Evolutionary conservation across 768 basidiomycete genomes (phyloP), one percentile per base, ranked within the genome.

Genomic region (Phaffia tasmanica): DNA sequence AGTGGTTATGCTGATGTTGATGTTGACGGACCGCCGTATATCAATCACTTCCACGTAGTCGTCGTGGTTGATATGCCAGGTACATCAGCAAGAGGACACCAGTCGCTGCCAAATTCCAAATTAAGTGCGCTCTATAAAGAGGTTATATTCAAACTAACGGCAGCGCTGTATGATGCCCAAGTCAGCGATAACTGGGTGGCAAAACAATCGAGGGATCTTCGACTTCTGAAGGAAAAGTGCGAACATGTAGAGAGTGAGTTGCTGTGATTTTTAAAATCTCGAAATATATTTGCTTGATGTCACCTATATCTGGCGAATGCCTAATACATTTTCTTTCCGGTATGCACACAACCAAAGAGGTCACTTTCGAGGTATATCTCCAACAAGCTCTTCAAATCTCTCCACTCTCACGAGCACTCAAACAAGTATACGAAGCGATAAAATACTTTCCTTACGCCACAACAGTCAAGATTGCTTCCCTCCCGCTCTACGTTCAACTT

Each of bases 101-200:
- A 61, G 70, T 53, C 61, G 30, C 56, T 65, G 27, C 70, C 70
- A 29, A 65, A 64, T 47, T 60, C 62, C 16, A 65, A 73, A 50
- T 75, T 73, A 51, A 89, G 94, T 73, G 83, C 85, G 56, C 83
- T 95, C 49, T 95, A 95, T 73, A 83, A 89, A 69, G 90, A 92
- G 73, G 82, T 94, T 64, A 86, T 85, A 0, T 93, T 93, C 78
- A 86, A 88, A 2, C 80, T 90, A 70, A 90, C 93, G 1, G 95
- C 94, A 7, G 90, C 93, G 11, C 80, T 97, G 54, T 93, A 86
- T 71, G 88, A 90, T 73, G 86, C 95, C 73, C 94, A 99, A 76
- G 86, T 89, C 4, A 76, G 86, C 61, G 84, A 84, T 42, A 86
- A 87, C 73, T 97, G 87, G 76, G 87, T 99, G 1, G 89, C 91